phyloP scores from a whole-genome alignment of 2,329 filamentous ascomycete species.

The Pseudocercospora macadamiae region DNA sequence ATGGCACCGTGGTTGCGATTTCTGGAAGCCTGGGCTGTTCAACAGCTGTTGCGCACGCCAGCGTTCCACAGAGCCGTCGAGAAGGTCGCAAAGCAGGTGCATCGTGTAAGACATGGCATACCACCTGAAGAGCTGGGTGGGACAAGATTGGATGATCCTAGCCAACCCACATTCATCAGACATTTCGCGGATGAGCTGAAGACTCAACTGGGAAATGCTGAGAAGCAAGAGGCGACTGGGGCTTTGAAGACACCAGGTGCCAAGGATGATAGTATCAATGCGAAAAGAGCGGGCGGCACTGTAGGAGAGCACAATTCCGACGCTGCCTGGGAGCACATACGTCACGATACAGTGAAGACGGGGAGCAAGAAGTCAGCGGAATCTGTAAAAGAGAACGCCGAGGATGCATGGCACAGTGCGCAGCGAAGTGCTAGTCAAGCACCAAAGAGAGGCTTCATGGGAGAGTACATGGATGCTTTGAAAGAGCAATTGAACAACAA shows the following conservation, averaged over 20 bases:
- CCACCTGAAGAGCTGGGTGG: slow-evolving; percentile 55
- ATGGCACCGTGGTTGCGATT: slow-evolving; percentile 43
- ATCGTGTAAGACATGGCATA: slow-evolving; percentile 50
- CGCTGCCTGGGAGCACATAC: slow-evolving; percentile 15
- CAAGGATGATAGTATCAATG: slow-evolving; percentile 27
- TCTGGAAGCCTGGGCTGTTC: slow-evolving; percentile 42
- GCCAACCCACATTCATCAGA: slow-evolving; percentile 45
- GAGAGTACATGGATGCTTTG: slow-evolving; percentile 36
- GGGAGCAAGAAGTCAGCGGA: slow-evolving; percentile 12
- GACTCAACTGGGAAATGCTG: slow-evolving; percentile 34
- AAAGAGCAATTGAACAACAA: slow-evolving; percentile 34
- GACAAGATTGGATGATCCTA: slow-evolving; percentile 48
- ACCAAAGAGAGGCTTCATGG: slow-evolving; percentile 32
- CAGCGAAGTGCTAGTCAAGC: slow-evolving; percentile 19
- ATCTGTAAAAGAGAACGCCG: slow-evolving; percentile 24
- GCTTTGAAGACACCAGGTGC: slow-evolving; percentile 20
- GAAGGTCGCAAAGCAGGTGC: slow-evolving; percentile 52
- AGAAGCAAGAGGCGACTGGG: slow-evolving; percentile 26
- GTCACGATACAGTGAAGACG: slow-evolving; percentile 17
- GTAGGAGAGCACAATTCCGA: slow-evolving; percentile 16
- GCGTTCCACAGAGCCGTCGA: slow-evolving; percentile 59
- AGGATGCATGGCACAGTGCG: slow-evolving; percentile 33
- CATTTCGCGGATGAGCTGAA: slow-evolving; percentile 58
- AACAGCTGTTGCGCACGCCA: slow-evolving; percentile 56
- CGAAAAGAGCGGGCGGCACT: slow-evolving; percentile 12